Conservation (phyloP, 2,329 filamentous ascomycete species). For the Aureobasidium sp. region DNA sequence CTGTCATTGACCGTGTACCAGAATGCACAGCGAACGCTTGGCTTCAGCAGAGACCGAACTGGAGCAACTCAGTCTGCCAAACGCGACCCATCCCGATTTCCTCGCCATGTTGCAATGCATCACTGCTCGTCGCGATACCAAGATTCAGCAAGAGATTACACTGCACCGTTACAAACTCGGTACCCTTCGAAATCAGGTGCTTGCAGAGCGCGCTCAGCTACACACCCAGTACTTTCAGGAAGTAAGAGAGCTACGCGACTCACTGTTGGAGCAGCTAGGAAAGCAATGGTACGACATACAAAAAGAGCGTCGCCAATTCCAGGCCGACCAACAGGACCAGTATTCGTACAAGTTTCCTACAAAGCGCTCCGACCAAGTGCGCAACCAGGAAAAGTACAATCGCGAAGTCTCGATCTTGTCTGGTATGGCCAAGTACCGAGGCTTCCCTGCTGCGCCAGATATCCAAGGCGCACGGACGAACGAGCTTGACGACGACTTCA, state of each 20-base stretch:
- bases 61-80: constrained; percentile 50
- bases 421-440: constrained; percentile 88
- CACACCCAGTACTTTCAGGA: constrained; percentile 88
- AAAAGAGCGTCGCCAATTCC: constrained; percentile 71
- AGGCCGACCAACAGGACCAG: constrained; percentile 71
- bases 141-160: constrained; percentile 66
- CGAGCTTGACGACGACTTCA: constrained; percentile 80
- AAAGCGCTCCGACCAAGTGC: constrained; percentile 67
- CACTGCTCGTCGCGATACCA: constrained; percentile 73
- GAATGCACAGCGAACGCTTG: constrained; percentile 76
- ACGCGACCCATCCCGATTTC: constrained; percentile 78
- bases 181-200: constrained; percentile 64
- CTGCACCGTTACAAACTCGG: constrained; percentile 68
- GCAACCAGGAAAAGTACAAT: constrained; percentile 86
- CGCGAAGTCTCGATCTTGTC: constrained; percentile 87
- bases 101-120: constrained; percentile 84
- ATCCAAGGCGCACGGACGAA: constrained; percentile 64
- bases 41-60: constrained; percentile 68
- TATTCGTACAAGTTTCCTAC: constrained; percentile 76
- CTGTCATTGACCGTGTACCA: background rate
- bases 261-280: constrained; percentile 70
- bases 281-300: constrained; percentile 91
- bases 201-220: constrained; percentile 77
- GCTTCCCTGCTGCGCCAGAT: constrained; percentile 89
- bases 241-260: constrained; percentile 74